Percentiles rank a stretch among this genome's conserved stretches.
phyloP scores from a whole-genome alignment of 1,284 basidiomycete species.

The Puccinia coronata region DNA sequence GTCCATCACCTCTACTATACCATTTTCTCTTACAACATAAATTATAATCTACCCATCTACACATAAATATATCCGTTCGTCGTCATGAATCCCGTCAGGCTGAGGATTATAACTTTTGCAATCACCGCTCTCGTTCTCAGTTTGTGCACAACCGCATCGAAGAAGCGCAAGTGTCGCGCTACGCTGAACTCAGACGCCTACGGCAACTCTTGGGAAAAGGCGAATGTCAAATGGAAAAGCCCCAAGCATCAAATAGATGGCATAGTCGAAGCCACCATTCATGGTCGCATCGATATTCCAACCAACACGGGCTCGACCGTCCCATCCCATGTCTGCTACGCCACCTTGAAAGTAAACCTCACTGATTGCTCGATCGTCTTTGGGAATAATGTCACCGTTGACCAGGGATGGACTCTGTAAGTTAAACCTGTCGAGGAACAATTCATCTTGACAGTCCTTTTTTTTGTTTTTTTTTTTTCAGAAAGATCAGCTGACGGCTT shows the following conservation, averaged over 20 bases:
- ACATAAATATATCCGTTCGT: no score
- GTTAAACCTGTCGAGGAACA: neutral
- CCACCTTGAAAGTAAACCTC: conserved; percentile 24
- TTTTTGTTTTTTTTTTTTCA: neutral
- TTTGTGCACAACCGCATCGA: neutral
- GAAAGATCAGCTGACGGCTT: neutral
- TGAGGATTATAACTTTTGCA: neutral
- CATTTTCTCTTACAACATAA: neutral
- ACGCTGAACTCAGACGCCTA: conserved; percentile 45
- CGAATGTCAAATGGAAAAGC: conserved; percentile 47
- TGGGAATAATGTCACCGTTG: neutral
- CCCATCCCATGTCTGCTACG: conserved; percentile 35
- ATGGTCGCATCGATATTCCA: conserved; percentile 20
- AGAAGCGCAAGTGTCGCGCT: conserved; percentile 33
- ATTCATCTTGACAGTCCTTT: neutral
- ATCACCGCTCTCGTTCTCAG: neutral
- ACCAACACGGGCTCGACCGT: conserved; percentile 20
- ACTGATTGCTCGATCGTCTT: conserved; percentile 38
- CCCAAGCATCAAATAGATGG: conserved; percentile 32
- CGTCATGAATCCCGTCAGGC: neutral
- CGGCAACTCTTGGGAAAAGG: conserved; percentile 29
- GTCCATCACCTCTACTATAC: neutral
- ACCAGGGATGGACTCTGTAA: conserved; percentile 32
- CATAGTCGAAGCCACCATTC: conserved; percentile 36
- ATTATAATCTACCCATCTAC: no score